Base-by-base conservation (phyloP, 495 filamentous ascomycete species). In the Chaetomium cochliodes region DNA sequence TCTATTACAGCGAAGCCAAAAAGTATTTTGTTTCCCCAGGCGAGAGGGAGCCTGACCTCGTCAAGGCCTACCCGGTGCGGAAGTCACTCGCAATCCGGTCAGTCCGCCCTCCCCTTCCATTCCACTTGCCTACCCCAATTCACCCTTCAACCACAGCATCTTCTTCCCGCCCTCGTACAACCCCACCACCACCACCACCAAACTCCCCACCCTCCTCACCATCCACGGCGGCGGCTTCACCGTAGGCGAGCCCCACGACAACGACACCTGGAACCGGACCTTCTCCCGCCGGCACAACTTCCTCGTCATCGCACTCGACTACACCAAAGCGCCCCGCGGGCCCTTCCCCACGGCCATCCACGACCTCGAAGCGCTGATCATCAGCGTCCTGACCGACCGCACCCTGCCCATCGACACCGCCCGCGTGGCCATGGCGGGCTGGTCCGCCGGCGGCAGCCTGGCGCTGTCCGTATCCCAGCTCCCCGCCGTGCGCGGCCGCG, bases 221-320 rank as follows among this genome's bases (percentile, higher is more conserved):
- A 73, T 76, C 67, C 76, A 79, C 63, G 77, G 78, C 64, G 77
- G 78, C 54, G 78, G 75, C 16, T 80, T 79, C 65, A 71, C 72
- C 44, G 6, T 79, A 25, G 76, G 78, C 57, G 8, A 41, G 2
- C 28, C 72, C 6, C 53, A 56, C 26, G 72, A 80, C 65, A 74
- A 76, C 64, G 78, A 80, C 67, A 55, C 15, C 9, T 79, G 77
- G 77, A 80, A 79, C 65, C 57, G 54, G 12, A 41, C 63, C 52
- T 80, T 78, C 52, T 70, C 76, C 26, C 60, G 52, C 16, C 65
- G 65, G 51, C 66, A 77, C 69, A 23, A 57, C 42, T 65, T 72
- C 60, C 72, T 78, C 16, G 76, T 78, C 5, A 56, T 80, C 42
- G 70, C 69, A 0, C 70, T 80, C 54, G 70, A 76, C 65, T 80